Conservation (phyloP, 768 basidiomycete genomes). For the Lactifluus echinatus region DNA sequence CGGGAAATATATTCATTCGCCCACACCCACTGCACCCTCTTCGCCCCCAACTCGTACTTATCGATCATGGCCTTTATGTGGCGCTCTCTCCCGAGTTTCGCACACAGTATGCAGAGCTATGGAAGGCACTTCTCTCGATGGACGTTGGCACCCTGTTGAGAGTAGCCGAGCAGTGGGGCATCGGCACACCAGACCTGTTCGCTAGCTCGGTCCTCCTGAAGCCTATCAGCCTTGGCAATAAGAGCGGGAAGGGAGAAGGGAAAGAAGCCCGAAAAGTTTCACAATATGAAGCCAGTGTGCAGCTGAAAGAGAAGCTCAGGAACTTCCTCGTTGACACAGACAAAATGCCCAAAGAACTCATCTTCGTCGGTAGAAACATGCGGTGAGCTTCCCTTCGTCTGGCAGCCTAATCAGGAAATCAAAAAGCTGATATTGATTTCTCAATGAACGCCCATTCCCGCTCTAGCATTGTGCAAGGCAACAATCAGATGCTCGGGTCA, state of each 20-base stretch:
- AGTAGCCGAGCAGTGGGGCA: constrained; percentile 55
- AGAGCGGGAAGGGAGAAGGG: constrained; percentile 20
- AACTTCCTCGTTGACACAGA: constrained; percentile 68
- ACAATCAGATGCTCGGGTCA: constrained; percentile 76
- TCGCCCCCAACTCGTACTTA: constrained; percentile 61
- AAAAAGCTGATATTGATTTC: too few relatives aligned
- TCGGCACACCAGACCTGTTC: constrained; percentile 61
- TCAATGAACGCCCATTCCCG: too few relatives aligned
- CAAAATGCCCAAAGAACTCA: constrained; percentile 66
- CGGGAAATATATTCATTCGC: constrained; percentile 71
- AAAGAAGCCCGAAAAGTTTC: constrained; percentile 32
- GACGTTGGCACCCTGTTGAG: constrained; percentile 45
- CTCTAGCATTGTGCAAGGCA: constrained; percentile 37
- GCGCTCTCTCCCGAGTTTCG: constrained; percentile 57
- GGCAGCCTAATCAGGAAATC: too few relatives aligned
- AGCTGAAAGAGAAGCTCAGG: constrained; percentile 60
- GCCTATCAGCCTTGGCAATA: constrained; percentile 40
- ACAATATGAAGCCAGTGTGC: constrained; percentile 60
- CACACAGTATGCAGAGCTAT: constrained; percentile 67
- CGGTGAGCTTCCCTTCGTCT: constrained; percentile 31
- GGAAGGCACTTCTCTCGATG: constrained; percentile 54
- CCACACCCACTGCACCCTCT: constrained; percentile 40
- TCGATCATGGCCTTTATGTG: constrained; percentile 92
- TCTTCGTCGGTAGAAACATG: constrained; percentile 74
- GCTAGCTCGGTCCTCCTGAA: constrained; percentile 66